Evolutionary conservation across 139 green algal genomes (phyloP).

Genomic region (Desmodesmus armatus): DNA sequence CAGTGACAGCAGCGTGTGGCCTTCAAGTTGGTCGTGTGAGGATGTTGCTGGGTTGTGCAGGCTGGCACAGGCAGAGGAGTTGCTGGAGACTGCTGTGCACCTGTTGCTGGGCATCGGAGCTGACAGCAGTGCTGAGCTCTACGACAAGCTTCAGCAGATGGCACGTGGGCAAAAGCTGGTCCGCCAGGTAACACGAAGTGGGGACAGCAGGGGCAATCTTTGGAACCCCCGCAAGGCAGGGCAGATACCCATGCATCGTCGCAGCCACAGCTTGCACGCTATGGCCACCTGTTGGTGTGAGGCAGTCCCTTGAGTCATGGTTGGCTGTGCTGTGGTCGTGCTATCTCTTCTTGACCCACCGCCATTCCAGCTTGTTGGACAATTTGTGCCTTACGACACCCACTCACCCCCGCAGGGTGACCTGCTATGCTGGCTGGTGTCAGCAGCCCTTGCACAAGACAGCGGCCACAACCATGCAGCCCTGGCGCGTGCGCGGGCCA

Average conservation of each 20-base stretch:
- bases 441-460: conserved; percentile 37
- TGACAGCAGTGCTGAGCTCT: conserved; percentile 41
- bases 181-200: conserved; percentile 11
- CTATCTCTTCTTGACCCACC: too few relatives aligned
- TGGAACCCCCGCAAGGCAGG: too few relatives aligned
- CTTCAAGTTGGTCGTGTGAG: background rate
- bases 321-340: too few relatives aligned
- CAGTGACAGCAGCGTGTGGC: background rate
- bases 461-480: background rate
- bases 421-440: conserved; percentile 46
- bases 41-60: conserved; percentile 47
- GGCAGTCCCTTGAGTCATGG: too few relatives aligned
- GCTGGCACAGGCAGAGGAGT: conserved; percentile 56
- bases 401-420: conserved; percentile 50
- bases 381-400: too few relatives aligned
- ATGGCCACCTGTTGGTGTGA: too few relatives aligned
- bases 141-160: conserved; percentile 42
- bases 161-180: background rate
- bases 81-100: conserved; percentile 52
- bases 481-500: background rate
- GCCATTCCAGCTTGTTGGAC: too few relatives aligned
- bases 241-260: too few relatives aligned
- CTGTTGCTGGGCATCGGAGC: conserved; percentile 45
- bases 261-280: too few relatives aligned
- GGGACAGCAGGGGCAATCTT: too few relatives aligned